Base-by-base conservation (phyloP, 2,329 filamentous ascomycete species). In the Sclerotinia minor region DNA sequence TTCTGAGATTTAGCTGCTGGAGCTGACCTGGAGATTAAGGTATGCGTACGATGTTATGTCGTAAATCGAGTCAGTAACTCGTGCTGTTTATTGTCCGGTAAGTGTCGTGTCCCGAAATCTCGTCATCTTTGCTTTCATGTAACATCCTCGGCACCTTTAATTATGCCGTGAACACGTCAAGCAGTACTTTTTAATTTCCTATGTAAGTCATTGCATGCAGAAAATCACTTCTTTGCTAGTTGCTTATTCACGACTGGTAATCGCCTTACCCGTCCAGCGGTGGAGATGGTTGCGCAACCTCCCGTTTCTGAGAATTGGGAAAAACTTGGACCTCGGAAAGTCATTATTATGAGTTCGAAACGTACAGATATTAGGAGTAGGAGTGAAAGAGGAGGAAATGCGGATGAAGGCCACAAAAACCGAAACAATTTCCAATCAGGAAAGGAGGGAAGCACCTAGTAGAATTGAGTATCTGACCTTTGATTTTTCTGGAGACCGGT, bases 401-500 rank as follows among this genome's bases (percentile, higher is more conserved):
- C 6, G 4, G 3, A 5, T 38, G 15, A n/a, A n/a, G 7, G 5
- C 15, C 2, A 29, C 5, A 21, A 41, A 35, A 32, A 26, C 1
- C 29, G 41, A 24, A 58, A 41, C 26, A 9, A 21, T 5, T 8
- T 47, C 1, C 38, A n/a, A 5, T 41, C 41, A 8, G 26, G 13
- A 19, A 19, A 32, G 63, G 17, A 47, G 29, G 32, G 63, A 65
- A 58, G 50, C 41, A 41, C 41, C 52, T 6, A 58, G 63, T 35
- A n/a, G 52, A 4, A 58, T 65, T 58, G 41, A 65, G 9, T 52
- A 52, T 8, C n/a, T 65, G 6, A 65, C 29, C 2, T 57, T 57
- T 47, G 63, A 65, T 38, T 38, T 29, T 57, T 52, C 63, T 17
- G 63, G 21, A 57, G 63, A 47, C 63, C 63, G 11, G 63, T 65